Percentiles rank a stretch among this genome's conserved stretches.
Evolutionary conservation across 164 flowering plant species (phyloP).

Genomic region (Berberis thunbergii): DNA sequence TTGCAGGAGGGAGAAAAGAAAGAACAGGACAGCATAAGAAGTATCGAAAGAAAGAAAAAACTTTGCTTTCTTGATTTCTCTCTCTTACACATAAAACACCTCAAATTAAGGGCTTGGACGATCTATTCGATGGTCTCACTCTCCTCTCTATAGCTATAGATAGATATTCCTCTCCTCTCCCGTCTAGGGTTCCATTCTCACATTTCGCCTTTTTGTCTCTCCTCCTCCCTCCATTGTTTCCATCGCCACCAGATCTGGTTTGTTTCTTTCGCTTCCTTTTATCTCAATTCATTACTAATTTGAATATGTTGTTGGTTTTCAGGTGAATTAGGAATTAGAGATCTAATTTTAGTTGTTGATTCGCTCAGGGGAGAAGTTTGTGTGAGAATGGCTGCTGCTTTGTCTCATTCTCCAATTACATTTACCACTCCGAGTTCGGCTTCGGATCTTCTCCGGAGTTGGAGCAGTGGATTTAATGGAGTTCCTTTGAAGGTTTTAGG

Average conservation of each 20-base stretch:
- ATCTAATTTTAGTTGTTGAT: neutral
- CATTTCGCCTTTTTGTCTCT: neutral
- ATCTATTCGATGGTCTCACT: constrained; percentile 17
- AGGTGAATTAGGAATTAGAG: neutral
- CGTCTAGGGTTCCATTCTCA: constrained; percentile 1
- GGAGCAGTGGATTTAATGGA: constrained; percentile 39
- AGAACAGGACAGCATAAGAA: constrained; percentile 18
- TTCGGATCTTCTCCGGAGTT: constrained; percentile 64
- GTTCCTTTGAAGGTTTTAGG: constrained; percentile 30
- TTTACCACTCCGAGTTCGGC: constrained; percentile 35
- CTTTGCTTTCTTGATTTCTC: neutral
- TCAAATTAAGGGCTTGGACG: constrained; percentile 6
- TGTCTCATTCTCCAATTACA: constrained; percentile 29
- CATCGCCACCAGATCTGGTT: neutral
- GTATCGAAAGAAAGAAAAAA: constrained; percentile 28
- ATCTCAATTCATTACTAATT: neutral
- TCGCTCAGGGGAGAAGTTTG: neutral
- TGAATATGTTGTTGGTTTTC: neutral
- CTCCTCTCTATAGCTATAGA: constrained; percentile 8
- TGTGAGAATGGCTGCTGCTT: constrained; percentile 18
- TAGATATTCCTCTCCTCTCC: neutral
- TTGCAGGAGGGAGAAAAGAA: neutral
- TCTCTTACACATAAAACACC: neutral
- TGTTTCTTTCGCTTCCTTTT: neutral
- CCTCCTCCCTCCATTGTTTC: neutral